Conservation (phyloP, 129 eudicot genomes). For the Arctium lappa region DNA sequence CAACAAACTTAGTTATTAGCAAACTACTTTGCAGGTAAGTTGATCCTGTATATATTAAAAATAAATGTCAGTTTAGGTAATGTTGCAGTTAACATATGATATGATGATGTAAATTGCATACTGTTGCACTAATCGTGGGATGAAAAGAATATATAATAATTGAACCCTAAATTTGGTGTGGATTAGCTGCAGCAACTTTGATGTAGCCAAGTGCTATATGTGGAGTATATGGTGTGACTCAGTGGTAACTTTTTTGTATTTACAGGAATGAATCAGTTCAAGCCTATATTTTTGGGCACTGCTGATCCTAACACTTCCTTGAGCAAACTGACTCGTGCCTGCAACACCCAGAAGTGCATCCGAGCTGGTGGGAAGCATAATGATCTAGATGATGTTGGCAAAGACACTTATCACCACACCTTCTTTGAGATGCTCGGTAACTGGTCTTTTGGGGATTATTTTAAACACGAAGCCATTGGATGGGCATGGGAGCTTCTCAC, state of each 20-base stretch:
- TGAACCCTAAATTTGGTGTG: neutral
- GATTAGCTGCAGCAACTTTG: neutral
- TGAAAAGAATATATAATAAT: neutral
- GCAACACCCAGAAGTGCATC: slow-evolving; percentile 92
- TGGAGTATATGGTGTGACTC: neutral
- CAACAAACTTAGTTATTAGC: neutral
- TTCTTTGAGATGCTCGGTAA: slow-evolving; percentile 99
- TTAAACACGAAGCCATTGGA: slow-evolving; percentile 80
- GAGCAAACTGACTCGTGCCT: slow-evolving; percentile 87
- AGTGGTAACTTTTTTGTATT: neutral
- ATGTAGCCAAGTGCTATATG: neutral
- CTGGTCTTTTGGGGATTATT: slow-evolving; percentile 98
- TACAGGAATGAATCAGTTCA: slow-evolving; percentile 95
- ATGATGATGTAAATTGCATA: neutral
- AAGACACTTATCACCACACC: slow-evolving; percentile 97
- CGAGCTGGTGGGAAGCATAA: slow-evolving; percentile 98
- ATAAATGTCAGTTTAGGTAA: neutral
- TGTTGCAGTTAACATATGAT: neutral
- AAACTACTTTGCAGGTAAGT: neutral
- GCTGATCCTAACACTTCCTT: slow-evolving; percentile 78
- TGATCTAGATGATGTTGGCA: slow-evolving; percentile 98
- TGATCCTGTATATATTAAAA: neutral
- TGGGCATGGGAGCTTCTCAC: slow-evolving; percentile 99
- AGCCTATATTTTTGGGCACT: slow-evolving; percentile 91
- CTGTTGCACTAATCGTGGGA: neutral